Evolutionary conservation across 441 rosid species (phyloP), one percentile per base, ranked within the genome.

Genomic region (Manihot esculenta): DNA sequence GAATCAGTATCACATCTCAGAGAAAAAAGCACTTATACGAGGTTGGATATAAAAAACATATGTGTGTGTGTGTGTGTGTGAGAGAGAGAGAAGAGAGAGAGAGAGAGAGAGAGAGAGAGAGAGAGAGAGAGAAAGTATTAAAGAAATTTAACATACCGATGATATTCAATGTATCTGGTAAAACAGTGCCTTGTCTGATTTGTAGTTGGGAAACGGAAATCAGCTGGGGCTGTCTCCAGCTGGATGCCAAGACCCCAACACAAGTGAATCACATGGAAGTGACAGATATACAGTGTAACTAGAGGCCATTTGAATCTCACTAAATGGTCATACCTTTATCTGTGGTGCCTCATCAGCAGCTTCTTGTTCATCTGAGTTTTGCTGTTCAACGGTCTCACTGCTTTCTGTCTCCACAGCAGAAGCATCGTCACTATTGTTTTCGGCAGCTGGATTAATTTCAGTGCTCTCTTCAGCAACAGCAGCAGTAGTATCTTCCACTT

Each of bases 181-280:
- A 90, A 93, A 83, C 98, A 93, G 76, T 92, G 98, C 83, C 98
- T 86, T 10, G 98, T 89, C 78, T 93, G 98, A 82, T 93, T 93
- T 64, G 98, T 93, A 58, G 98, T 93, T 33, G 98, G 98, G 76
- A 93, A 93, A 69, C 98, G 98, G 75, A 85, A 90, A 84, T 93
- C 98, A 68, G 97, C 97, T 2, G 98, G 98, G 61, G 99, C 99
- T 26, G 98, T 96, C 88, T 91, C 97, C 73, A 95, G 87, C 97
- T 93, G 84, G 20, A 68, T 3, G 62, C 48, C 41, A 72, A 50
- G 62, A 78, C 33, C 53, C 69, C 42, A 66, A 15, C 9, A 64
- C 2, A 42, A 79, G 68, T 35, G 41, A 82, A 73, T 54, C 42
- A 64, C 51, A 60, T 21, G 55, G 58, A 65, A 51, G 44, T 13